Conservation (phyloP, 2,329 filamentous ascomycete genomes). For the Aspergillus unguis region DNA sequence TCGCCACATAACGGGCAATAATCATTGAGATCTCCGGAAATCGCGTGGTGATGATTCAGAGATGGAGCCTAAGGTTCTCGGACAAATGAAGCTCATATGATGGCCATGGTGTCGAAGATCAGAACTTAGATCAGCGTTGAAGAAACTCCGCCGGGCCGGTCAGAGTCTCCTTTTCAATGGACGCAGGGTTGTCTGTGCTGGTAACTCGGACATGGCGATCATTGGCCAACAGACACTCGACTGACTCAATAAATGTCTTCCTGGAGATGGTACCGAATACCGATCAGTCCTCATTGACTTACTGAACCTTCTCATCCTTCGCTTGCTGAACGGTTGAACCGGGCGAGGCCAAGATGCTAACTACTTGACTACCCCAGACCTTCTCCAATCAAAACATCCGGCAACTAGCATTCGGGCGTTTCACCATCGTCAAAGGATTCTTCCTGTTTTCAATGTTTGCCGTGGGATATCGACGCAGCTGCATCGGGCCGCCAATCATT, state of each 20-base stretch:
- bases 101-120: not conserved
- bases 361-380: not conserved
- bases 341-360: not conserved
- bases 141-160: not conserved
- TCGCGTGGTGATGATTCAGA: not conserved
- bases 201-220: not conserved
- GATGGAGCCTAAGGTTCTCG: slow-evolving; percentile 4
- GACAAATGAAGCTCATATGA: not conserved
- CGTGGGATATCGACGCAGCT: not conserved
- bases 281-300: not conserved
- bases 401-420: not conserved
- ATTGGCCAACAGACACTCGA: too few species aligned
- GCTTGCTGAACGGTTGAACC: not conserved
- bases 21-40: not conserved
- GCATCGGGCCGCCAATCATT: not conserved
- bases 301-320: not conserved
- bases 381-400: not conserved
- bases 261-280: not conserved
- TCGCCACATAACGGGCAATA: not conserved
- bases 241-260: too few species aligned
- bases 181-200: not conserved
- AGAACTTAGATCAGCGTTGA: not conserved
- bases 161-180: not conserved
- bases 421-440: not conserved
- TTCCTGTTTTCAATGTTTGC: not conserved